Conservation (phyloP, 2,329 filamentous ascomycete species). For the Cladophialophora bantiana region DNA sequence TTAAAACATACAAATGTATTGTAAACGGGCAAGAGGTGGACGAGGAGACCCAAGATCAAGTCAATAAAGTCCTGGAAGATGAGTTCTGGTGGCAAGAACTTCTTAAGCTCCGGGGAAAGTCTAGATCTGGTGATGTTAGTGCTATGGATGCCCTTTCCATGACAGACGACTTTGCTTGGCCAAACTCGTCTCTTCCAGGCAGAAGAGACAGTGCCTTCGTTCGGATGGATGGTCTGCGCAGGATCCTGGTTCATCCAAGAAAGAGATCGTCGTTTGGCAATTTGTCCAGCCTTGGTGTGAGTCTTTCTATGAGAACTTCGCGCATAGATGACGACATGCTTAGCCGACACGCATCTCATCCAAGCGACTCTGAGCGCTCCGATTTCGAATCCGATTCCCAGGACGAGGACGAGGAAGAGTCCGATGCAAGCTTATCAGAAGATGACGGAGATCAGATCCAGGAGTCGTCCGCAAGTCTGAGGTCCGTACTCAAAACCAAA, state of each 20-base stretch:
- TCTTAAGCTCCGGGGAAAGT: constrained; percentile 55
- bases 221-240: constrained; percentile 66
- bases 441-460: constrained; percentile 43
- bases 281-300: constrained; percentile 64
- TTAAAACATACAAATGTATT: constrained; percentile 78
- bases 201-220: constrained; percentile 52
- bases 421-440: constrained; percentile 43
- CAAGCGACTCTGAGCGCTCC: constrained; percentile 56
- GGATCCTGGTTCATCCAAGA: constrained; percentile 67
- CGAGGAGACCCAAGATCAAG: constrained; percentile 63
- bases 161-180: constrained; percentile 58
- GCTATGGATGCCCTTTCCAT: constrained; percentile 55
- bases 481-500: constrained; percentile 14
- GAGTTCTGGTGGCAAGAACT: constrained; percentile 87
- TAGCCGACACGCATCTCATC: constrained; percentile 53
- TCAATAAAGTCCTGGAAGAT: constrained; percentile 71
- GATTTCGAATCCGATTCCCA: constrained; percentile 41
- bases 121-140: constrained; percentile 44
- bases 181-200: constrained; percentile 60
- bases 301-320: constrained; percentile 77
- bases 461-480: constrained; percentile 40
- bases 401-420: constrained; percentile 33
- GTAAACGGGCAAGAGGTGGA: constrained; percentile 71
- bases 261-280: constrained; percentile 57
- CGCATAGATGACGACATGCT: constrained; percentile 70